These are phyloP conservation scores for Leptographium flavum DNA, from an alignment of 2,329 filamentous ascomycete genomes.

Conservation along the genomic window DNA sequence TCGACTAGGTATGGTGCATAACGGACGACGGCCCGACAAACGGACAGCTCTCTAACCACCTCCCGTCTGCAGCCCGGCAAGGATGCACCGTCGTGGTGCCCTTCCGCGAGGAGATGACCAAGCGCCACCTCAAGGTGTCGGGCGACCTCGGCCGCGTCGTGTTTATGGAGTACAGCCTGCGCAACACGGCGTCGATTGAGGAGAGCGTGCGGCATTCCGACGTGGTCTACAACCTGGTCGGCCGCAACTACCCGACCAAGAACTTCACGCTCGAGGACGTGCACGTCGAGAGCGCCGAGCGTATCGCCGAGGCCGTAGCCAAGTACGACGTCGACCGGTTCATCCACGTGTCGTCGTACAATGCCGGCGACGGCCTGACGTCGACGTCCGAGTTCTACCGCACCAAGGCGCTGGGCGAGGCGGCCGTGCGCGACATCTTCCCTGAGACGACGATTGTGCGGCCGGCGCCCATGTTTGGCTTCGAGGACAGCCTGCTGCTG, in stretches of 20 bases:
- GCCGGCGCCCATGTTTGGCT: slow-evolving; percentile 86
- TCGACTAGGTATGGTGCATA: slow-evolving; percentile 51
- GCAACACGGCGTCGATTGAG: slow-evolving; percentile 89
- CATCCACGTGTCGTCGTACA: slow-evolving; percentile 94
- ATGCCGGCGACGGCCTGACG: slow-evolving; percentile 62
- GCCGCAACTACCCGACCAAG: slow-evolving; percentile 92
- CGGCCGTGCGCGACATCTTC: slow-evolving; percentile 75
- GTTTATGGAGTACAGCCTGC: slow-evolving; percentile 90
- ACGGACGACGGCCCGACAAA: background rate
- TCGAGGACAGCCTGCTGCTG: slow-evolving; percentile 83
- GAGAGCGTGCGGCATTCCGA: slow-evolving; percentile 95
- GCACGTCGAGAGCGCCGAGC: slow-evolving; percentile 80
- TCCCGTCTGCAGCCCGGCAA: slow-evolving; percentile 52
- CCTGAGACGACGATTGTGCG: slow-evolving; percentile 95
- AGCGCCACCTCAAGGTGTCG: slow-evolving; percentile 91
- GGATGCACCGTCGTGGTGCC: slow-evolving; percentile 92
- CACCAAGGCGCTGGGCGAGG: slow-evolving; percentile 77
- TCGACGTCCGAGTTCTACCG: slow-evolving; percentile 81
- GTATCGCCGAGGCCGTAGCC: slow-evolving; percentile 84
- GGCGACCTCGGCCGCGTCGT: slow-evolving; percentile 82
- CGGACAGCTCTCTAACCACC: background rate
- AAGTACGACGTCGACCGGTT: slow-evolving; percentile 98
- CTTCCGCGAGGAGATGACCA: slow-evolving; percentile 93
- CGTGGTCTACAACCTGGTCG: slow-evolving; percentile 91
- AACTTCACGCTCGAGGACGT: slow-evolving; percentile 92